Percentiles rank a stretch among this genome's conserved stretches.
Evolutionary conservation across 805 yeast species (phyloP).

Genomic region (Wickerhamiella shivajii): DNA sequence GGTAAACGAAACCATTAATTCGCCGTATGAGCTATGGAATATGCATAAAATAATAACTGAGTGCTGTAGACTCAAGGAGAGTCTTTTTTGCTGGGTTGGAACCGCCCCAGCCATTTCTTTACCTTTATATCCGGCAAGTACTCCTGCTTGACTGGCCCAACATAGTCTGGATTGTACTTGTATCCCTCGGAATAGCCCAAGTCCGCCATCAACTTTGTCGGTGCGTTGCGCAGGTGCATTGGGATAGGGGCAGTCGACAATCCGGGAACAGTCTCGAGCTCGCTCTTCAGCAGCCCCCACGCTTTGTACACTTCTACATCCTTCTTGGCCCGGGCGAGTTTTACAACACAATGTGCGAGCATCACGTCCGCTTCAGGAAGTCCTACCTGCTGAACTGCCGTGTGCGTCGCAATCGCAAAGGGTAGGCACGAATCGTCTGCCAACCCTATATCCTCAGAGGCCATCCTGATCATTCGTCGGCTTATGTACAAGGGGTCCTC

Average conservation of each 20-base stretch:
- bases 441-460: constrained; percentile 87
- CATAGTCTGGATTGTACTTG: constrained; percentile 76
- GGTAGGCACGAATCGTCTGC: constrained; percentile 74
- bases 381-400: constrained; percentile 80
- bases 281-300: constrained; percentile 48
- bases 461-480: constrained; percentile 83
- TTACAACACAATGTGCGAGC: constrained; percentile 85
- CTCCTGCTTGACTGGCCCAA: constrained; percentile 60
- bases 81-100: too few species aligned
- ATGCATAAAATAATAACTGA: too few species aligned
- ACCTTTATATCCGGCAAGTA: constrained; percentile 59
- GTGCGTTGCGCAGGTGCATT: constrained; percentile 80
- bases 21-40: too few species aligned
- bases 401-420: constrained; percentile 71
- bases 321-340: constrained; percentile 71
- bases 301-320: constrained; percentile 79
- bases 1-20: too few species aligned
- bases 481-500: constrained; percentile 86
- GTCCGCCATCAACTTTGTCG: constrained; percentile 80
- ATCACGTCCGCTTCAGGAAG: constrained; percentile 88
- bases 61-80: too few species aligned
- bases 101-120: too few species aligned
- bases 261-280: constrained; percentile 42
- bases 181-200: constrained; percentile 74
- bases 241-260: constrained; percentile 47